These are phyloP conservation scores for Scytalidium lignicola DNA, from an alignment of 2,329 filamentous ascomycete genomes.

Conservation along the genomic window DNA sequence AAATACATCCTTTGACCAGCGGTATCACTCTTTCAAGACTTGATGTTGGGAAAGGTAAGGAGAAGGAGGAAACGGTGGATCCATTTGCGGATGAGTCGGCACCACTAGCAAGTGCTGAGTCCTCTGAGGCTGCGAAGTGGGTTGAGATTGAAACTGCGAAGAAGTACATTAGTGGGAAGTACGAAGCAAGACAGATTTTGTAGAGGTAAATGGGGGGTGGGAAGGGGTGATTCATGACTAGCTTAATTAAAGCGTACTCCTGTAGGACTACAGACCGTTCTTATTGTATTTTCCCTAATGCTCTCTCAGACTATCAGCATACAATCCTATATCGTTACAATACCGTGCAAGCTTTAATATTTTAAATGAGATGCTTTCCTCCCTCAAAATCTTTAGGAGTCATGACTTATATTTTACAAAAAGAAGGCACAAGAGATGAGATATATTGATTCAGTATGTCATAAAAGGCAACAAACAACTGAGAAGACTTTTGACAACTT, in stretches of 20 bases:
- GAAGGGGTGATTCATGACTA: background rate
- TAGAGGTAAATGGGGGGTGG: background rate
- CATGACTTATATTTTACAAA: too few species aligned
- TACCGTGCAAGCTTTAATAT: too few species aligned
- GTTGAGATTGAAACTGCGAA: slow-evolving; percentile 58
- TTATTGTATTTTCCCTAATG: background rate
- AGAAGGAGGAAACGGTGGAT: slow-evolving; percentile 42
- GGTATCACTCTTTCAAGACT: slow-evolving; percentile 61
- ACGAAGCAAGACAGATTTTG: slow-evolving; percentile 47
- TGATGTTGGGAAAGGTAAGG: slow-evolving; percentile 43
- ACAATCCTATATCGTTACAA: background rate
- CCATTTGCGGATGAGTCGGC: slow-evolving; percentile 63
- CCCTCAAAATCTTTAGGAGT: too few species aligned
- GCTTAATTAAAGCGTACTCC: background rate
- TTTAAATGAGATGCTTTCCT: too few species aligned
- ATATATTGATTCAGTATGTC: too few species aligned
- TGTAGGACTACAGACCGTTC: background rate
- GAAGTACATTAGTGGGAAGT: slow-evolving; percentile 72
- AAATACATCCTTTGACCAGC: slow-evolving; percentile 44
- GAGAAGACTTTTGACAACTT: too few species aligned
- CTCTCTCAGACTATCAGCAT: background rate
- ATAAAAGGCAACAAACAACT: too few species aligned
- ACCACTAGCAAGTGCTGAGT: slow-evolving; percentile 27
- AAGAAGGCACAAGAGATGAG: too few species aligned
- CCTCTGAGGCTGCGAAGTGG: slow-evolving; percentile 44